Percentiles rank a stretch among this genome's conserved stretches.
These are phyloP conservation scores for Candida manassasensis DNA, from an alignment of 805 yeast species.

Conservation along the genomic window DNA sequence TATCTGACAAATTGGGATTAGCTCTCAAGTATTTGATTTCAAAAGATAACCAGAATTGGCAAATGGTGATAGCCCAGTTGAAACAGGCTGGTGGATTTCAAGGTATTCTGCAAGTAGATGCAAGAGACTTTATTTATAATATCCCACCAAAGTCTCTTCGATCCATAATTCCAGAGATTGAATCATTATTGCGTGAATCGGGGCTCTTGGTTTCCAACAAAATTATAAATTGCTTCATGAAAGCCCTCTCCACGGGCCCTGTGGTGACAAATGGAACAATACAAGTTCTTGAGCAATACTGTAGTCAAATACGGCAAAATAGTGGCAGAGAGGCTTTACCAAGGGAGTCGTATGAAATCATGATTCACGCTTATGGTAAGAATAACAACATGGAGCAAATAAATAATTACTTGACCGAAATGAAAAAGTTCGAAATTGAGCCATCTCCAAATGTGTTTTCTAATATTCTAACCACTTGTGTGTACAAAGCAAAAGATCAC, in stretches of 20 bases:
- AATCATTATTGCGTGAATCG: slow-evolving; percentile 33
- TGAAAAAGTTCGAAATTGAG: slow-evolving; percentile 32
- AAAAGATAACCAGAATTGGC: slow-evolving; percentile 43
- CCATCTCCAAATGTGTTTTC: slow-evolving; percentile 48
- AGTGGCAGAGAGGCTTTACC: slow-evolving; percentile 18
- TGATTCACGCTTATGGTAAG: slow-evolving; percentile 46
- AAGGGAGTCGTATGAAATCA: slow-evolving; percentile 37
- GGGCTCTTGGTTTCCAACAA: slow-evolving; percentile 23
- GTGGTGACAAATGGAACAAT: slow-evolving; percentile 18
- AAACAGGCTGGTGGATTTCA: slow-evolving; percentile 31
- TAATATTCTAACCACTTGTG: slow-evolving; percentile 57
- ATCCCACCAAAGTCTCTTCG: slow-evolving; percentile 40
- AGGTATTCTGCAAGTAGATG: slow-evolving; percentile 28
- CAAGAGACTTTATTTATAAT: slow-evolving; percentile 28
- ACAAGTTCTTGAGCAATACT: slow-evolving; percentile 27
- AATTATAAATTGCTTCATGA: slow-evolving; percentile 35
- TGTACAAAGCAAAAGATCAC: slow-evolving; percentile 44
- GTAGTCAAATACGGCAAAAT: slow-evolving; percentile 18
- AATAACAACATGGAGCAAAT: slow-evolving; percentile 32
- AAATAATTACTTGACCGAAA: slow-evolving; percentile 31
- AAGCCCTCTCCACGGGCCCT: slow-evolving; percentile 25
- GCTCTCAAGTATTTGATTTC: slow-evolving; percentile 36
- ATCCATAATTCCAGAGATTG: slow-evolving; percentile 29
- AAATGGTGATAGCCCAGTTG: slow-evolving; percentile 38
- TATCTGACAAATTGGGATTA: slow-evolving; percentile 35